phyloP scores from a whole-genome alignment of 306 rosid species.

The Datisca glomerata region DNA sequence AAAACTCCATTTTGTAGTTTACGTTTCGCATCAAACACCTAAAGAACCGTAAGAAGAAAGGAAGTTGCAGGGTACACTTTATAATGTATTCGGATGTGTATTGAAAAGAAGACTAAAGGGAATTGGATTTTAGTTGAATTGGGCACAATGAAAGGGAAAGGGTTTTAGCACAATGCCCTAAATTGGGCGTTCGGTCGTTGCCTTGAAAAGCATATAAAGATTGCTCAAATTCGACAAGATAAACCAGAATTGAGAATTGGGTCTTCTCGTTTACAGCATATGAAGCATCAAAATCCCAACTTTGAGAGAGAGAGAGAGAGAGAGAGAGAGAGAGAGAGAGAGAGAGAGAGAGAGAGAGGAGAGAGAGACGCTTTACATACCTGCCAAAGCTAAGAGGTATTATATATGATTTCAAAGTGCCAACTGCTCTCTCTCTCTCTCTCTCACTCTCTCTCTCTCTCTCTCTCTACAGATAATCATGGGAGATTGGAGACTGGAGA shows the following conservation, averaged over 20 bases:
- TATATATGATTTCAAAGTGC: constrained; percentile 74
- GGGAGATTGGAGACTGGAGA: constrained; percentile 27
- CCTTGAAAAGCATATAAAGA: constrained; percentile 33
- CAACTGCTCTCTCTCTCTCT: constrained; percentile 59
- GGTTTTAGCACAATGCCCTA: constrained; percentile 20
- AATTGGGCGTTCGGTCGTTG: constrained; percentile 11
- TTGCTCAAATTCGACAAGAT: constrained; percentile 23
- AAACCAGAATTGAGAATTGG: not conserved
- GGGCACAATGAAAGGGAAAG: constrained; percentile 32
- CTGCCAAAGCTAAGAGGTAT: constrained; percentile 51
- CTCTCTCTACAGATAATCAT: constrained; percentile 1
- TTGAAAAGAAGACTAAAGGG: constrained; percentile 28
- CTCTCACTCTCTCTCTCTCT: constrained; percentile 5
- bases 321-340: not conserved
- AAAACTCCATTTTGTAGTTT: constrained; percentile 13
- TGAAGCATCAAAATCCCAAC: not conserved
- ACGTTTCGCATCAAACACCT: too few relatives aligned
- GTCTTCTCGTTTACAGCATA: not conserved
- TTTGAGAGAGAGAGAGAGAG: too few relatives aligned
- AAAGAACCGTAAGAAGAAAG: constrained; percentile 4
- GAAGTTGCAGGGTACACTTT: constrained; percentile 1
- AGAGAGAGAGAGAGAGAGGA: not conserved
- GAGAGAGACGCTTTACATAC: constrained; percentile 23
- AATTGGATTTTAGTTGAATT: constrained; percentile 38
- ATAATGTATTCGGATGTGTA: constrained; percentile 31